Percentiles rank a stretch among this genome's conserved stretches.
Evolutionary conservation across 305 asterid genomes (phyloP).

Genomic region (Fraxinus sp.): DNA sequence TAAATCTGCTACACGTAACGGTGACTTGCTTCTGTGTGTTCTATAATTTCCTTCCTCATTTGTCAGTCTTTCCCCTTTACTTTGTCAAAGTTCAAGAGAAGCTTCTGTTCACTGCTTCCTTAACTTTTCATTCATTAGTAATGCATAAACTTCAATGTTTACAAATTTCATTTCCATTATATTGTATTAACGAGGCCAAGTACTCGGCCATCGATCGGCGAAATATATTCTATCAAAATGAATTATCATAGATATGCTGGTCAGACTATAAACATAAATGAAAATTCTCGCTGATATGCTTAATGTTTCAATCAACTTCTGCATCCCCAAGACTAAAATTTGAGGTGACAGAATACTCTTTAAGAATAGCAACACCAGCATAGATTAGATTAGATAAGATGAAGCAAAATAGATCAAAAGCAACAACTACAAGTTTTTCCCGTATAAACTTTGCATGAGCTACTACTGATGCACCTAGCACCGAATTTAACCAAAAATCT

Average conservation of each 20-base stretch:
- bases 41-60: not conserved
- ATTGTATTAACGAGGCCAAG: not conserved
- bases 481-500: not conserved
- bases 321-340: not conserved
- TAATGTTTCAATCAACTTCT: not conserved
- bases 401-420: not conserved
- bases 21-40: not conserved
- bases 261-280: not conserved
- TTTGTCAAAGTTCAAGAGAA: conserved; percentile 24
- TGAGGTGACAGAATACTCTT: not conserved
- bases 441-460: not conserved
- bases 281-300: not conserved
- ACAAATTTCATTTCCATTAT: not conserved
- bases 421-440: not conserved
- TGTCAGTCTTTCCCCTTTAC: not conserved
- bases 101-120: conserved; percentile 42
- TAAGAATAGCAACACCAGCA: not conserved
- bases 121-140: conserved; percentile 18
- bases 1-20: not conserved
- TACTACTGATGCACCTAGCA: not conserved
- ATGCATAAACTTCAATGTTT: not conserved
- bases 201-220: not conserved
- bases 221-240: not conserved
- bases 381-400: not conserved
- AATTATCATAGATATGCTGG: not conserved